A percentile compares a stretch with the other conserved stretches of the same genome.
phyloP scores from a whole-genome alignment of 495 filamentous ascomycete genomes.

The Penicillium arizonense region DNA sequence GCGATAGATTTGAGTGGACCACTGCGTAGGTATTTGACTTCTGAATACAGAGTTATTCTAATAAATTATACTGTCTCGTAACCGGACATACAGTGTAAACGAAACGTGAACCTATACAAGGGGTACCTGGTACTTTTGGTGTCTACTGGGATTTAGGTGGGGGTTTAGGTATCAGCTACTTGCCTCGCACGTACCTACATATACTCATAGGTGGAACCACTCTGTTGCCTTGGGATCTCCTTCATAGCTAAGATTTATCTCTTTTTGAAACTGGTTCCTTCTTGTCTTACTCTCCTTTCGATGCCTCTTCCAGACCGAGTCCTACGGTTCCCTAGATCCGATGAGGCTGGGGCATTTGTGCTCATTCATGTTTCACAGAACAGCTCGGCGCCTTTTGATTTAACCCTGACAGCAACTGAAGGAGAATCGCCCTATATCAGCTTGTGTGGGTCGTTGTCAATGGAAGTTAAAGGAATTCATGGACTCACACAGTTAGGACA shows the following conservation, averaged over 20 bases:
- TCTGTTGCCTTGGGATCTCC: background rate
- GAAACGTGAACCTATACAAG: background rate
- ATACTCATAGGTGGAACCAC: background rate
- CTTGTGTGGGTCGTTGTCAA: conserved; percentile 42
- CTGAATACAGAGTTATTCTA: background rate
- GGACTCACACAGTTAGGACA: conserved; percentile 27
- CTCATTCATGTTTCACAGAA: conserved; percentile 54
- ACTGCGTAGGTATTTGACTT: background rate
- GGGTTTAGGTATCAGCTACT: background rate
- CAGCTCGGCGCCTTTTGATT: conserved; percentile 50
- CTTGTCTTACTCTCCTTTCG: background rate
- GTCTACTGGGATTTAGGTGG: background rate
- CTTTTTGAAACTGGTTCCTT: background rate
- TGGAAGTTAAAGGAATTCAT: background rate
- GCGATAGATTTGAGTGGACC: background rate
- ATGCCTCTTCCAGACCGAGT: conserved; percentile 28
- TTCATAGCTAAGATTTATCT: background rate
- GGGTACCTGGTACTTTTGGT: background rate
- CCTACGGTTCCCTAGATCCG: conserved; percentile 54
- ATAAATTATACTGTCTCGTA: background rate
- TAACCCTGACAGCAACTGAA: conserved; percentile 69
- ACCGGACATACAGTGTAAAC: background rate
- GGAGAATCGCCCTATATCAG: conserved; percentile 58
- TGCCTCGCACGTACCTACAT: background rate
- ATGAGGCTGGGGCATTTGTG: conserved; percentile 51